These are phyloP conservation scores for Calonectria hawksworthii DNA, from an alignment of 2,329 filamentous ascomycete species.

Conservation along the genomic window DNA sequence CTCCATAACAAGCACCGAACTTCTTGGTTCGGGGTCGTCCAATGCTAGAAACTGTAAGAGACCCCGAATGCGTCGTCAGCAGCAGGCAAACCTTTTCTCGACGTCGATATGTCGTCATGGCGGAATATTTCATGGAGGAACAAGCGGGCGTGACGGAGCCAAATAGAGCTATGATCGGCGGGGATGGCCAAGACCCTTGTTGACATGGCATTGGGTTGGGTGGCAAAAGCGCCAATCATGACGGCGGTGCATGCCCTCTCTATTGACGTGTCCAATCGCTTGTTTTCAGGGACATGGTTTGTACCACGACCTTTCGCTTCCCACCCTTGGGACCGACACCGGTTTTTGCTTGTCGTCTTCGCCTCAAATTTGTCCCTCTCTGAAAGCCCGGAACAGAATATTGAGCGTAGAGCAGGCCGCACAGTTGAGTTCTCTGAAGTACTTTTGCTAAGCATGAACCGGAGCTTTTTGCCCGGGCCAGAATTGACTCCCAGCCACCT, in stretches of 20 bases:
- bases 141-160: constrained; percentile 32
- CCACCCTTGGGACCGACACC: constrained; percentile 30
- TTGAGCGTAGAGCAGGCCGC: not conserved
- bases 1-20: not conserved
- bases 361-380: constrained; percentile 10
- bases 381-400: not conserved
- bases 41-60: constrained; percentile 16
- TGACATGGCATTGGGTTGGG: constrained; percentile 32
- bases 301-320: constrained; percentile 34
- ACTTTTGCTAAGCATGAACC: constrained; percentile 31
- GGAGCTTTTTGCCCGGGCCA: constrained; percentile 42
- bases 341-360: constrained; percentile 16
- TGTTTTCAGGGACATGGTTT: constrained; percentile 30
- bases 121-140: constrained; percentile 28
- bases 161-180: constrained; percentile 40
- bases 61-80: constrained; percentile 24
- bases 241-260: constrained; percentile 25
- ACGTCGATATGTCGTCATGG: constrained; percentile 45
- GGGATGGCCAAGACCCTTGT: constrained; percentile 39
- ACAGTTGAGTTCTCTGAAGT: constrained; percentile 19
- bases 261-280: constrained; percentile 34
- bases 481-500: constrained; percentile 12
- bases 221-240: constrained; percentile 40
- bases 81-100: constrained; percentile 26
- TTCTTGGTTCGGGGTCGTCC: not conserved